Conservation (phyloP, 2,329 filamentous ascomycete species). For the Colletotrichum magnum region DNA sequence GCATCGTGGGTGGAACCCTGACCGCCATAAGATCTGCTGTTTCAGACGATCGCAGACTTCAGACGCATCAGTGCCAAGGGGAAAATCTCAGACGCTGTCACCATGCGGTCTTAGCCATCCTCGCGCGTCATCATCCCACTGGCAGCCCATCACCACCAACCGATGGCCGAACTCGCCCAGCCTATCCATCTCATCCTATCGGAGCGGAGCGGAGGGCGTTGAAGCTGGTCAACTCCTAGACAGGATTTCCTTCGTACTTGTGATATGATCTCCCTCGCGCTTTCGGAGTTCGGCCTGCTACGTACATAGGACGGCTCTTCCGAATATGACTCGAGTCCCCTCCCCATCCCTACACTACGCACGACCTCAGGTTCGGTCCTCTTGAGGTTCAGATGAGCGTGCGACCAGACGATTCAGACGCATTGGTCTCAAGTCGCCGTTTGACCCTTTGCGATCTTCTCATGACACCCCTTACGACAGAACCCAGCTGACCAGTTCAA, state of each 20-base stretch:
- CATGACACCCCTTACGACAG: no score
- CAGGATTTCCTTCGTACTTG: background rate
- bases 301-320: background rate
- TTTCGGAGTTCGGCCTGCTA: slow-evolving; percentile 18
- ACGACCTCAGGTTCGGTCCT: background rate
- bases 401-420: slow-evolving; percentile 8
- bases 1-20: slow-evolving; percentile 9
- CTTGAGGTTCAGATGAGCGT: slow-evolving; percentile 1
- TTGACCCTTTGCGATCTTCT: no score
- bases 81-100: slow-evolving; percentile 17
- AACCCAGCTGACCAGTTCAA: no score
- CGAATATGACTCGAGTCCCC: background rate
- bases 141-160: slow-evolving; percentile 8
- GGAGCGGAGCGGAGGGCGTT: no score
- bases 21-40: slow-evolving; percentile 28
- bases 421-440: background rate
- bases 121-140: slow-evolving; percentile 13
- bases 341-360: background rate
- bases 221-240: slow-evolving; percentile 8
- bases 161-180: background rate
- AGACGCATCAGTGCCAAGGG: slow-evolving; percentile 34
- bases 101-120: slow-evolving; percentile 25
- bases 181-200: background rate
- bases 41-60: slow-evolving; percentile 38
- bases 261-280: slow-evolving; percentile 16